phyloP scores from a whole-genome alignment of 2,329 filamentous ascomycete species.

The Tolypocladium pustulatum region DNA sequence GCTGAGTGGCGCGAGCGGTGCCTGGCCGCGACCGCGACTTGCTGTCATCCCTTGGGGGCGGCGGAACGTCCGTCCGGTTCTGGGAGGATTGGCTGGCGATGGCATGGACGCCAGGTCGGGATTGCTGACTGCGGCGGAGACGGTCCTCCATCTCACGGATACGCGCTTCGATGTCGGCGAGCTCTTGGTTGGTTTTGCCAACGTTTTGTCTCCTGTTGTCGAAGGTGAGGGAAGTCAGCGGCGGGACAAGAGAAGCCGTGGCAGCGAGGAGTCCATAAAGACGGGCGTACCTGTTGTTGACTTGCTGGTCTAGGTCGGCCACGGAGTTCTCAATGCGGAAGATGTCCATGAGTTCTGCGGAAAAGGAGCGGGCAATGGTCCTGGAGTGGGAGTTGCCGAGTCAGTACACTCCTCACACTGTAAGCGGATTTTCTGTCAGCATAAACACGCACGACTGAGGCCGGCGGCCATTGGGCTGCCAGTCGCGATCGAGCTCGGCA shows the following conservation, averaged over 20 bases:
- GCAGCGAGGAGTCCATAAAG: slow-evolving; percentile 2
- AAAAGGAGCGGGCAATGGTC: slow-evolving; percentile 80
- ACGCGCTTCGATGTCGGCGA: slow-evolving; percentile 75
- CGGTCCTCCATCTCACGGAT: slow-evolving; percentile 79
- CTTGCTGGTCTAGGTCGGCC: slow-evolving; percentile 60
- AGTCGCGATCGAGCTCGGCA: slow-evolving; percentile 64
- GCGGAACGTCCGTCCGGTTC: slow-evolving; percentile 4
- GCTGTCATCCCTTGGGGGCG: slow-evolving; percentile 15
- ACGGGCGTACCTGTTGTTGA: slow-evolving; percentile 66
- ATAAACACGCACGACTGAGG: slow-evolving; percentile 66
- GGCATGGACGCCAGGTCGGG: slow-evolving; percentile 7
- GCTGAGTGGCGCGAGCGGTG: slow-evolving; percentile 39
- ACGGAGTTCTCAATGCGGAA: slow-evolving; percentile 79
- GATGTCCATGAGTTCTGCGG: slow-evolving; percentile 73
- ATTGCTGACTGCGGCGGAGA: slow-evolving; percentile 35
- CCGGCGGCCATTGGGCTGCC: slow-evolving; percentile 67
- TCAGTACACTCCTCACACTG: neutral
- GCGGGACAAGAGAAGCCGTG: neutral
- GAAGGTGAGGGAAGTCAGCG: neutral
- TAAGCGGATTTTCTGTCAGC: too few species aligned
- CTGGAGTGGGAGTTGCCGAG: slow-evolving; percentile 33
- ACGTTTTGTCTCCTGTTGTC: slow-evolving; percentile 65
- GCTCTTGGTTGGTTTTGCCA: slow-evolving; percentile 62
- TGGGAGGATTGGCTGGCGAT: slow-evolving; percentile 5
- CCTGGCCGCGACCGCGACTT: slow-evolving; percentile 41